Evolutionary conservation across 2,329 filamentous ascomycete species (phyloP).

Genomic region (Colletotrichum destructivum): DNA sequence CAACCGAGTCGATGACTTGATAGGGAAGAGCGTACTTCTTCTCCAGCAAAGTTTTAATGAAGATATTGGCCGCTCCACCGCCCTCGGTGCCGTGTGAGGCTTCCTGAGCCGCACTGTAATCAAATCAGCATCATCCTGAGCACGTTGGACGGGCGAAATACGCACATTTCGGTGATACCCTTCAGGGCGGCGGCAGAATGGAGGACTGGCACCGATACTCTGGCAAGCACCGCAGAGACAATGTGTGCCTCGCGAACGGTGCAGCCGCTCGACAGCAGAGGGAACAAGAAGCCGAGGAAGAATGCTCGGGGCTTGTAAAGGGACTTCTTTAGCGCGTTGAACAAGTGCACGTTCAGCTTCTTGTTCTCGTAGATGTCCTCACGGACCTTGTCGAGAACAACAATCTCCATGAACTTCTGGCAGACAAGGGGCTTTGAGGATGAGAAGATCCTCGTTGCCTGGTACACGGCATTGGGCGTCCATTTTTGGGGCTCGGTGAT

Average conservation of each 20-base stretch:
- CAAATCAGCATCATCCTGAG: conserved; percentile 8
- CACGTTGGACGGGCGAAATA: not conserved
- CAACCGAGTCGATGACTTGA: conserved; percentile 93
- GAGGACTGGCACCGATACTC: conserved; percentile 89
- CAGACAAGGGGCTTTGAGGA: conserved; percentile 85
- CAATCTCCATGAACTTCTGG: conserved; percentile 87
- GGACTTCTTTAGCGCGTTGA: conserved; percentile 92
- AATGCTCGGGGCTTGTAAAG: conserved; percentile 96
- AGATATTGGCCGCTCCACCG: conserved; percentile 93
- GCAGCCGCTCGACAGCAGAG: conserved; percentile 87
- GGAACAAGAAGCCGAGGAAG: conserved; percentile 91
- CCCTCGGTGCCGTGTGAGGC: conserved; percentile 86
- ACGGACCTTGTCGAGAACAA: conserved; percentile 91
- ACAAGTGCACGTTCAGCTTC: conserved; percentile 95
- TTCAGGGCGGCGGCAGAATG: conserved; percentile 94
- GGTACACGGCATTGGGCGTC: conserved; percentile 86
- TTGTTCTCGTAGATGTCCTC: conserved; percentile 95
- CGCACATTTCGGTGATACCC: conserved; percentile 86
- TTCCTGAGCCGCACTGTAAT: conserved; percentile 79
- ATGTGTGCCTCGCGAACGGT: conserved; percentile 94
- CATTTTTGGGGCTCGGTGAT: conserved; percentile 84
- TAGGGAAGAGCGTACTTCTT: conserved; percentile 98
- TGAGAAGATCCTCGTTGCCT: conserved; percentile 93
- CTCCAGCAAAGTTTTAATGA: conserved; percentile 92
- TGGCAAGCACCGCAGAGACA: conserved; percentile 85